Conservation (phyloP, 225 moss, liverwort and hornwort species). For the Lunularia cruciata region DNA sequence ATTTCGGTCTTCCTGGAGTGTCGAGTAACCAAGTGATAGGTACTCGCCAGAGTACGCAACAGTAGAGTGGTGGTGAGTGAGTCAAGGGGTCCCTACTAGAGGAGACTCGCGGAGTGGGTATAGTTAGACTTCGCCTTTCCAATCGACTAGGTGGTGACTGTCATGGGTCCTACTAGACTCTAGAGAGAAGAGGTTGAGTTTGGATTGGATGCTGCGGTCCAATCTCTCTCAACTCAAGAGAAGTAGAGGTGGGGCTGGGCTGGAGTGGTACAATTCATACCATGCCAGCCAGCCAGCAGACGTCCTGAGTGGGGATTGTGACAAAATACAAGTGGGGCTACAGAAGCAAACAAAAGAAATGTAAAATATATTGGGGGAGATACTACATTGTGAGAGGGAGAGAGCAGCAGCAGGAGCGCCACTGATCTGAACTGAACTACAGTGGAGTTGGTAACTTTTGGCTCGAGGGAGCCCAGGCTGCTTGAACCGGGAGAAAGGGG, state of each 20-base stretch:
- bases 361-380: slow-evolving; percentile 1
- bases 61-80: slow-evolving; percentile 20
- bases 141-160: background rate
- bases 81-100: background rate
- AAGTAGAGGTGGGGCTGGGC: background rate
- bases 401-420: no score
- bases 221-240: slow-evolving; percentile 6
- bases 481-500: background rate
- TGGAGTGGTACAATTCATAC: background rate
- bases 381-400: background rate
- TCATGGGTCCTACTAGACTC: slow-evolving; percentile 2
- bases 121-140: slow-evolving; percentile 5
- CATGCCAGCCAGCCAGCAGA: slow-evolving; percentile 3
- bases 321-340: slow-evolving; percentile 16
- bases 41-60: background rate
- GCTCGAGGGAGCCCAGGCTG: slow-evolving; percentile 4
- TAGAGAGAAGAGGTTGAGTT: background rate
- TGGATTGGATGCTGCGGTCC: background rate
- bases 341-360: slow-evolving; percentile 2
- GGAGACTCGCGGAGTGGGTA: background rate
- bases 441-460: slow-evolving; percentile 13
- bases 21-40: background rate
- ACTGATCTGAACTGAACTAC: background rate
- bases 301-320: background rate
- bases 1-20: no score